phyloP scores from a whole-genome alignment of 176 grass and related monocot genomes.

The Aegilops sharonensis region DNA sequence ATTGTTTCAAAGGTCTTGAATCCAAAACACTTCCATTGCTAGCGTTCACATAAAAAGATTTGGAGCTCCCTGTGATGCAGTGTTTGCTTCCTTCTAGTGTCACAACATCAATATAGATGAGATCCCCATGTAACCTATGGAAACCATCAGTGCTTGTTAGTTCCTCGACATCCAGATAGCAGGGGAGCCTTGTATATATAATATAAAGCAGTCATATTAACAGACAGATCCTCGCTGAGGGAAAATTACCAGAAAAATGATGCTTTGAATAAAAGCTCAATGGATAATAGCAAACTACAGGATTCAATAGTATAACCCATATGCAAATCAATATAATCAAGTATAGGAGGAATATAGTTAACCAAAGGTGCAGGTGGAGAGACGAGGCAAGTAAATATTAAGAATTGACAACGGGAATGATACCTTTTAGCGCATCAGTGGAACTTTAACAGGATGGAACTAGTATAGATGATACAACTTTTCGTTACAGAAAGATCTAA shows the following conservation, averaged over 20 bases:
- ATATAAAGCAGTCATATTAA: constrained; percentile 12
- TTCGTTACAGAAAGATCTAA: neutral
- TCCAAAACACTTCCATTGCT: constrained; percentile 69
- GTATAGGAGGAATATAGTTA: neutral
- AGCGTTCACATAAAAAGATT: constrained; percentile 86
- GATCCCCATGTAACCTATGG: constrained; percentile 82
- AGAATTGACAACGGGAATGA: neutral
- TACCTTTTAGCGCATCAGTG: neutral
- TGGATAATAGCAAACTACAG: neutral
- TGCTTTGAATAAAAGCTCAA: neutral
- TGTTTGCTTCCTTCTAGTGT: constrained; percentile 87
- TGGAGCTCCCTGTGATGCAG: constrained; percentile 93
- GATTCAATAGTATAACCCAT: neutral
- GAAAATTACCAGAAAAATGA: neutral
- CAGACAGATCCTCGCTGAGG: neutral
- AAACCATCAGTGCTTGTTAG: constrained; percentile 26
- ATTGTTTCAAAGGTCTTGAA: constrained; percentile 71
- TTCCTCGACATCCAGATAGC: neutral
- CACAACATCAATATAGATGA: constrained; percentile 88
- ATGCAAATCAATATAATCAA: neutral
- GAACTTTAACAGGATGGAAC: neutral
- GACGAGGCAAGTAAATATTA: neutral
- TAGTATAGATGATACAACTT: constrained; percentile 1
- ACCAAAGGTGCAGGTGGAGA: neutral
- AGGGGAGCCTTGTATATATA: neutral